Evolutionary conservation across 495 filamentous ascomycete species (phyloP).

Genomic region (Xylaria acuta): DNA sequence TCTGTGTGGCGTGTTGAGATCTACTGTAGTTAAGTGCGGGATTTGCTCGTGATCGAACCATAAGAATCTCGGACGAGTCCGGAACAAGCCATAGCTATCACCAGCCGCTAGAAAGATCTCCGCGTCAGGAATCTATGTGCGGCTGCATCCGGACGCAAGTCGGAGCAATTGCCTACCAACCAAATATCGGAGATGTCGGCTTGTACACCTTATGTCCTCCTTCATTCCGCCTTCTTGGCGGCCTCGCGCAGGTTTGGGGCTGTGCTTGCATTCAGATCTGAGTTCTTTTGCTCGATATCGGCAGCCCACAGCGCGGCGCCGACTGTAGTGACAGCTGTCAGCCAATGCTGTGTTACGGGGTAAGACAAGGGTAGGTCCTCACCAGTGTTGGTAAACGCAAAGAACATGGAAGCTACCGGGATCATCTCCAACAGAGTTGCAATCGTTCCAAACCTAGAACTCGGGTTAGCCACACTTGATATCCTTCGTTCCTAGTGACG

Average conservation of each 20-base stretch:
- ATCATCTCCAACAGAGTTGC: conserved; percentile 83
- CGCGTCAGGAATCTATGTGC: conserved; percentile 1
- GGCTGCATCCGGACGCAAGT: neutral
- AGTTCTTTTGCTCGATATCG: conserved; percentile 76
- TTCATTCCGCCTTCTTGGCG: conserved; percentile 61
- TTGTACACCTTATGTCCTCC: conserved; percentile 28
- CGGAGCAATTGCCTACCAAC: conserved; percentile 26
- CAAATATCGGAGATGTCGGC: conserved; percentile 38
- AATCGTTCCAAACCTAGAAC: conserved; percentile 75
- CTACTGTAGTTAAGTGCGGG: neutral
- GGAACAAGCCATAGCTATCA: neutral
- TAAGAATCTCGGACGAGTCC: neutral
- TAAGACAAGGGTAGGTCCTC: conserved; percentile 29
- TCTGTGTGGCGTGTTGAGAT: neutral
- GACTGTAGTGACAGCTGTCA: conserved; percentile 49
- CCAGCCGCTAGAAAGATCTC: neutral
- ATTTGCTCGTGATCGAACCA: conserved; percentile 9
- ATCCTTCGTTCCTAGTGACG: neutral
- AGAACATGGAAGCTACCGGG: conserved; percentile 80
- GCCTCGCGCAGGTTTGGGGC: conserved; percentile 60
- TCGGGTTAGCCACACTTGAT: conserved; percentile 18
- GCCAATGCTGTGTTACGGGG: conserved; percentile 9
- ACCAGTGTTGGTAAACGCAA: conserved; percentile 88
- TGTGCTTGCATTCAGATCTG: conserved; percentile 54
- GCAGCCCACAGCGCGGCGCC: conserved; percentile 94